Base-by-base conservation (phyloP, 495 filamentous ascomycete genomes). In the Bryoglossum gracile region DNA sequence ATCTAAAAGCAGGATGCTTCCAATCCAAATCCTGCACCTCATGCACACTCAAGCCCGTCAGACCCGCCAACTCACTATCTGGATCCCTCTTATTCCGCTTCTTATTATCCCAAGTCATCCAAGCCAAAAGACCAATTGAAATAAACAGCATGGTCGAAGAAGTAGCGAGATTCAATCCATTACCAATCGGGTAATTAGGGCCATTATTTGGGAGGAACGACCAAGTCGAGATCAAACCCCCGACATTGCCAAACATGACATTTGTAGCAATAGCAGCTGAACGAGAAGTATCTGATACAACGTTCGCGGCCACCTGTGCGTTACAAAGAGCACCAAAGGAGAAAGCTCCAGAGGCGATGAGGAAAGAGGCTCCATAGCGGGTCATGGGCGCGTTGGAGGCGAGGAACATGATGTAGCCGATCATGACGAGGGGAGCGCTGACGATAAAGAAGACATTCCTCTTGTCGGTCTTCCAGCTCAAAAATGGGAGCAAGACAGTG, bases 201-300 rank as follows among this genome's bases (percentile, higher is more conserved):
- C 58, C 74, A 59, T 87, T 83, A 34, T 59, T 76, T 0, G 76
- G 71, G 30, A 87, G 58, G 60, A 84, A 89, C 3, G 68, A 70
- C 84, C 84, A 87, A 11, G 82, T 87, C 1, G 77, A 71, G 56
- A 89, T 75, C 30, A 89, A 58, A 0, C 84, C 84, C 23, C 84
- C 84, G 24, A 87, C 62, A 52, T 86, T 86, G 40, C 83, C 84
- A 19, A 83, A 66, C 81, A 85, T 86, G 49, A 87, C 82, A 25
- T 69, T 77, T 0, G 73, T 79, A 4, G 72, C 84, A 40, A 86
- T 84, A 18, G 80, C 81, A 5, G 76, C 70, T 11, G 74, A 76
- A 23, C 84, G 69, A 1, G 83, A 78, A 2, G 82, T 86, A 55
- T 87, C 82, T 8, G 77, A 79, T 4, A 86, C 69, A 13, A 87